Base-by-base conservation (phyloP, 1,139 yeast species). In the Suhomyces maxii region DNA sequence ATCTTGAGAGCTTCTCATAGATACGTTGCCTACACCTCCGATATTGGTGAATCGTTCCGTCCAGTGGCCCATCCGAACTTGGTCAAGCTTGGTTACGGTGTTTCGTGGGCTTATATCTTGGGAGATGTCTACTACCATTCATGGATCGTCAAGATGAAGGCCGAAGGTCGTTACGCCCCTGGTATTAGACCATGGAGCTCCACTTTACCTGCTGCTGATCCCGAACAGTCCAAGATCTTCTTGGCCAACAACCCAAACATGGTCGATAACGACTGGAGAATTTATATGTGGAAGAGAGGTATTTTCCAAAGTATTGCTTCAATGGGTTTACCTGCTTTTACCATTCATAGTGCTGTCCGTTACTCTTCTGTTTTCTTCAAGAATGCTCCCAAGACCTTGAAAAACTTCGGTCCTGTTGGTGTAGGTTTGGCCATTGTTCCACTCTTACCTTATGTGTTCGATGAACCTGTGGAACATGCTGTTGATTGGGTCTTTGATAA, bases 291-390 rank as follows among this genome's bases (percentile, higher is more conserved):
- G 42, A 84, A 88, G 63, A 76, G 95, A 61, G 91, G 88, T 7
- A 59, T 87, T 36, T 88, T 88, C 71, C 96, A 88, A 65, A 76
- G 87, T 53, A 71, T 88, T 54, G 96, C 95, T 2, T 83, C 89
- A 36, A 88, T 88, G 95, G 95, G 89, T 10, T 74, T 88, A 44
- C 95, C 95, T 5, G 95, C 95, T 1, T 83, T 87, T 63, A 88
- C 96, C 6, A 88, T 88, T 58, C 96, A 88, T 63, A 76, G 86
- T 9, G 77, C 89, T 2, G 96, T 88, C 39, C 76, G 86, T 57
- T 86, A 86, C 60, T 80, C 90, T 1, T 83, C 89, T 2, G 55
- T 65, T 30, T 65, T 83, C 36, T 77, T 82, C 62, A 78, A 79
- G 55, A 83, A 77, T 59, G 63, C 76, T 12, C 55, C 59, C 8